Base-by-base conservation (phyloP, 768 basidiomycete genomes). In the Rhizopogon vulgaris region DNA sequence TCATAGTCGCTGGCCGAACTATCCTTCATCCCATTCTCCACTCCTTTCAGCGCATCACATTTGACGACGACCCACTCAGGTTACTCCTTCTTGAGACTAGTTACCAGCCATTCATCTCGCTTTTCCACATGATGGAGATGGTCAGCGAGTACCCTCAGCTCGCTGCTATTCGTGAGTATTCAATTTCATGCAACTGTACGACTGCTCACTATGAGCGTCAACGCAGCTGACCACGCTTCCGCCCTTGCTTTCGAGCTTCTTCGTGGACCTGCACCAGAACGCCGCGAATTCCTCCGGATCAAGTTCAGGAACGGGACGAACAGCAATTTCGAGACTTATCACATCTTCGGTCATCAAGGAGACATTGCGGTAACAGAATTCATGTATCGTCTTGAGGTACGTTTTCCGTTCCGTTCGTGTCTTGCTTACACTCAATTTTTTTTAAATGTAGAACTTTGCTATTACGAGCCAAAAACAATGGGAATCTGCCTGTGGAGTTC, bases 41-140 rank as follows among this genome's bases (percentile, higher is more conserved):
- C 46, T 79, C 88, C 25, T 78, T 94, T 47, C 80, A 89, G 63
- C 83, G 81, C 54, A 85, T 94, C 67, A 79, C 84, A 15, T 87
- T 84, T 72, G 82, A 84, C 52, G 80, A 78, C 53, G 85, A 89
- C 69, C 84, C 87, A 34, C 79, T 93, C 48, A 84, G 87, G 60
- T 75, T 94, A 65, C 73, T 86, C 66, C 71, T 91, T 55, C 74
- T 89, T 56, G 81, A 86, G 70, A 83, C 84, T 8, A 87, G 87
- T 52, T 93, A 92, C 72, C 90, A 92, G 67, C 84, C 90, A 5
- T 89, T 93, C 77, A 81, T 91, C 60, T 90, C 88, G 8, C 76
- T 93, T 63, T 86, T 94, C 78, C 79, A 82, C 60, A 81, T 87
- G 70, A 78, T 87, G 37, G 83, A 81, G 34, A 72, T 84, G 50